Conservation (phyloP, 2,329 filamentous ascomycete genomes). For the Sordariomycetes sp. region DNA sequence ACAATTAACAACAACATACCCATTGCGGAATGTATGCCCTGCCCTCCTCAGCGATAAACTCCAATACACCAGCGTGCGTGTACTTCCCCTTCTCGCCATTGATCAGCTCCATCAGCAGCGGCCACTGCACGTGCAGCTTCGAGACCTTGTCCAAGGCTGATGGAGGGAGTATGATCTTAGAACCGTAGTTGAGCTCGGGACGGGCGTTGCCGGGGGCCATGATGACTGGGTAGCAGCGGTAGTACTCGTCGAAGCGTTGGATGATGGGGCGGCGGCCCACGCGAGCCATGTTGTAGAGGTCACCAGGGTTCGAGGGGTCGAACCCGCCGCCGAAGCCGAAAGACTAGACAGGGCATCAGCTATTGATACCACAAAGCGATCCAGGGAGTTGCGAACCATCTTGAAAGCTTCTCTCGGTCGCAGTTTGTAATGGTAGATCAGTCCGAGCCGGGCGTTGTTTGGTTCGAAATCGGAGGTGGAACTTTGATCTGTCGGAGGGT, state of each 20-base stretch:
- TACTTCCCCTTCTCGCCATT: constrained; percentile 74
- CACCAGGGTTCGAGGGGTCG: constrained; percentile 37
- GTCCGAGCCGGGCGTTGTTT: background rate
- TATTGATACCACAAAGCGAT: background rate
- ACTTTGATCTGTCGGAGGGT: background rate
- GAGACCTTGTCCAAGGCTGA: constrained; percentile 96
- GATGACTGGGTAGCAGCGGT: constrained; percentile 88
- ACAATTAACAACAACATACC: constrained; percentile 41
- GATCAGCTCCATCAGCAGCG: constrained; percentile 90
- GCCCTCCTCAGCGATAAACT: constrained; percentile 96
- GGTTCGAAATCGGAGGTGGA: background rate
- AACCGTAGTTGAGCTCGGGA: constrained; percentile 86
- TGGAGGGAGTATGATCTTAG: constrained; percentile 95
- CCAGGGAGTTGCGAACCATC: background rate
- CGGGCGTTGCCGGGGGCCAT: constrained; percentile 91
- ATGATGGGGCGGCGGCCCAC: constrained; percentile 37
- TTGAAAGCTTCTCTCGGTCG: too few relatives aligned
- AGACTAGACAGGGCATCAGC: constrained; percentile 1
- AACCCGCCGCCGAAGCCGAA: constrained; percentile 26
- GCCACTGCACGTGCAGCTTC: constrained; percentile 91
- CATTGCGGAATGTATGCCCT: constrained; percentile 94
- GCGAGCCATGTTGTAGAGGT: constrained; percentile 39
- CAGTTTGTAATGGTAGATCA: too few relatives aligned
- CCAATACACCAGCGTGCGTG: constrained; percentile 89
- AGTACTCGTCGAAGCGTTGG: constrained; percentile 95